phyloP scores from a whole-genome alignment of 2,329 filamentous ascomycete species.

The Penicillium thymicola region DNA sequence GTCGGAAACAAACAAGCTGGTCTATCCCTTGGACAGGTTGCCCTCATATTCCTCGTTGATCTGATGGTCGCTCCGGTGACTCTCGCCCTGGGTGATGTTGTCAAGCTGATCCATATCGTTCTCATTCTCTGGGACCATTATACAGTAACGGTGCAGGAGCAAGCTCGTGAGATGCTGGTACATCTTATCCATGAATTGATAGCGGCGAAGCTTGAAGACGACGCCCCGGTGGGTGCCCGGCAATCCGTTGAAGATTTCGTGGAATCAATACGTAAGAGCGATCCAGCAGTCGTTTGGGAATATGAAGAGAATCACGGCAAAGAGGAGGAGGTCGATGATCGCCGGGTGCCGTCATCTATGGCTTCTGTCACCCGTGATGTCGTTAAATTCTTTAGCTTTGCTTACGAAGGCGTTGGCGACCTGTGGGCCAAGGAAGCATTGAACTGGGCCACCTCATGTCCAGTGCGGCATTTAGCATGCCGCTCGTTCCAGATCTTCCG shows the following conservation, averaged over 20 bases:
- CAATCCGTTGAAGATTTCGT: conserved; percentile 81
- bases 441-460: conserved; percentile 95
- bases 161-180: conserved; percentile 95
- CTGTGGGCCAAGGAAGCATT: conserved; percentile 87
- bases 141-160: conserved; percentile 88
- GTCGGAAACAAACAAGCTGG: conserved; percentile 87
- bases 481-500: conserved; percentile 97
- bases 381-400: conserved; percentile 77
- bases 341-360: conserved; percentile 85
- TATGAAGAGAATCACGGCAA: conserved; percentile 91
- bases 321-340: conserved; percentile 66
- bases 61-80: conserved; percentile 91
- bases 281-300: conserved; percentile 81
- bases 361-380: conserved; percentile 76
- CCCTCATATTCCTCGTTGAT: conserved; percentile 89
- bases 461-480: conserved; percentile 90
- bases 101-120: conserved; percentile 83
- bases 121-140: conserved; percentile 98
- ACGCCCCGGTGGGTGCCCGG: conserved; percentile 63
- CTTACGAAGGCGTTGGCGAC: conserved; percentile 82
- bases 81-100: conserved; percentile 73
- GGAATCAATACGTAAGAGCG: conserved; percentile 79
- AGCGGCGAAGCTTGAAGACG: conserved; percentile 72
- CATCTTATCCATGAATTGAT: conserved; percentile 96
- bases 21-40: conserved; percentile 88